Conservation (phyloP, 176 grass and related monocot species). For the Guadua angustifolia region DNA sequence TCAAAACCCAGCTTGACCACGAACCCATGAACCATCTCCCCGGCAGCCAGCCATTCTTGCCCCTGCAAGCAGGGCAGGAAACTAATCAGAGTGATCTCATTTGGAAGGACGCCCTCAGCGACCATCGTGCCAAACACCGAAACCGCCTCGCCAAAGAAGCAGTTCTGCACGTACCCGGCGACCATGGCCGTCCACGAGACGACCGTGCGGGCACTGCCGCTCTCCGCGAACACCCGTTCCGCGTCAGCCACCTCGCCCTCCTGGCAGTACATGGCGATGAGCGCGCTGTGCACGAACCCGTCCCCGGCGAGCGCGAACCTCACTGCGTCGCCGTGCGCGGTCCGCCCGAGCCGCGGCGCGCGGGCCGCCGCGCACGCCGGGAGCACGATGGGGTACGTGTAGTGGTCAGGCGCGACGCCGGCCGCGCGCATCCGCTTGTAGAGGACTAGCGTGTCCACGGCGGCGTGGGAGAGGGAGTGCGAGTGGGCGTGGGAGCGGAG, state of each 20-base stretch:
- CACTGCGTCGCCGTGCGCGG: slow-evolving; percentile 63
- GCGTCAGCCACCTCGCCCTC: slow-evolving; percentile 56
- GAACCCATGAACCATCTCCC: slow-evolving; percentile 69
- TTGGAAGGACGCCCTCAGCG: slow-evolving; percentile 47
- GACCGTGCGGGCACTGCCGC: slow-evolving; percentile 49
- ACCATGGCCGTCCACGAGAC: slow-evolving; percentile 91
- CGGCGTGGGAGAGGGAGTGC: slow-evolving; percentile 13
- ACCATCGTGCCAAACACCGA: slow-evolving; percentile 65
- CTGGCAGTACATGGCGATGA: slow-evolving; percentile 82
- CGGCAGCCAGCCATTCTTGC: slow-evolving; percentile 42
- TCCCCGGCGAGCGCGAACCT: slow-evolving; percentile 57
- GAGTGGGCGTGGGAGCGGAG: slow-evolving; percentile 61
- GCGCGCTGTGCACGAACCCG: slow-evolving; percentile 52
- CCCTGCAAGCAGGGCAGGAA: slow-evolving; percentile 76
- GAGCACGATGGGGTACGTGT: slow-evolving; percentile 83
- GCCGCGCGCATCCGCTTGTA: slow-evolving; percentile 69
- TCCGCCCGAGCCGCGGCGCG: slow-evolving; percentile 50
- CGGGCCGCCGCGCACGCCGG: slow-evolving; percentile 57
- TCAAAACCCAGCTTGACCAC: slow-evolving; percentile 59
- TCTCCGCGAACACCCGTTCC: slow-evolving; percentile 63
- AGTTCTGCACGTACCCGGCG: slow-evolving; percentile 72
- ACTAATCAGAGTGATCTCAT: slow-evolving; percentile 79
- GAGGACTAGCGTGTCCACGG: slow-evolving; percentile 48
- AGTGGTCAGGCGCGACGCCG: slow-evolving; percentile 60
- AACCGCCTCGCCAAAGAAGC: slow-evolving; percentile 54